These are phyloP conservation scores for Sophora flavescens DNA, from an alignment of 306 rosid genomes.

Conservation along the genomic window DNA sequence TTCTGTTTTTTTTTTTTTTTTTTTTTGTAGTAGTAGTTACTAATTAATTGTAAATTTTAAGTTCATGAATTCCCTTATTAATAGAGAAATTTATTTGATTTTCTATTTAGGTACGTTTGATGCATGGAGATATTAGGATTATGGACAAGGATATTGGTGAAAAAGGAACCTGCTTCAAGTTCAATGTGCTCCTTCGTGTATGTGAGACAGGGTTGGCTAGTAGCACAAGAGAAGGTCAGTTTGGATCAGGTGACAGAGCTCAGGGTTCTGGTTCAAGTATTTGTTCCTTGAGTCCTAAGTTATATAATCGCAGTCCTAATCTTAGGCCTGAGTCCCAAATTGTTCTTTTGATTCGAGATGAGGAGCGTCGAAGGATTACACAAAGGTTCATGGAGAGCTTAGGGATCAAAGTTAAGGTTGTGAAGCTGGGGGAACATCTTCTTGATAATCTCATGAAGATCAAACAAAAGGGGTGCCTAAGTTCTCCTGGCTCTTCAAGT, in stretches of 20 bases:
- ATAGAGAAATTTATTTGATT: background rate
- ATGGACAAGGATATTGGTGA: constrained; percentile 69
- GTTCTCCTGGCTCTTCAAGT: constrained; percentile 42
- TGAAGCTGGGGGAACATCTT: constrained; percentile 37
- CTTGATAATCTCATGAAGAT: constrained; percentile 46
- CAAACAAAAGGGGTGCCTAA: constrained; percentile 34
- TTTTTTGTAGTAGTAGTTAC: background rate
- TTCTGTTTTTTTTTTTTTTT: background rate
- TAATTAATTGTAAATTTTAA: background rate
- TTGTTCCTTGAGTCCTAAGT: constrained; percentile 45
- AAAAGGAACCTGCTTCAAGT: constrained; percentile 75
- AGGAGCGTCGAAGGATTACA: constrained; percentile 40
- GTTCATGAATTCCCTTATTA: background rate
- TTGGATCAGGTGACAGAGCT: constrained; percentile 20
- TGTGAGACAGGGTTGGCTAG: constrained; percentile 33
- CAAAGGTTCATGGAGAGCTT: constrained; percentile 50
- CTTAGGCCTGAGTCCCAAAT: constrained; percentile 57
- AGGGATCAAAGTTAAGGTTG: constrained; percentile 47
- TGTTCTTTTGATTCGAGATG: constrained; percentile 36
- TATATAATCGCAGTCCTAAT: constrained; percentile 40
- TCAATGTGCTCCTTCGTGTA: constrained; percentile 55
- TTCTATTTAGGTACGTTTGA: constrained; percentile 65
- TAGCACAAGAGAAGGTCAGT: constrained; percentile 40
- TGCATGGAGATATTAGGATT: constrained; percentile 76
- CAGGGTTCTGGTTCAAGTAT: constrained; percentile 42